Evolutionary conservation across 2,329 filamentous ascomycete genomes (phyloP), one percentile per base, ranked within the genome.

Genomic region (Monosporascus sp.): DNA sequence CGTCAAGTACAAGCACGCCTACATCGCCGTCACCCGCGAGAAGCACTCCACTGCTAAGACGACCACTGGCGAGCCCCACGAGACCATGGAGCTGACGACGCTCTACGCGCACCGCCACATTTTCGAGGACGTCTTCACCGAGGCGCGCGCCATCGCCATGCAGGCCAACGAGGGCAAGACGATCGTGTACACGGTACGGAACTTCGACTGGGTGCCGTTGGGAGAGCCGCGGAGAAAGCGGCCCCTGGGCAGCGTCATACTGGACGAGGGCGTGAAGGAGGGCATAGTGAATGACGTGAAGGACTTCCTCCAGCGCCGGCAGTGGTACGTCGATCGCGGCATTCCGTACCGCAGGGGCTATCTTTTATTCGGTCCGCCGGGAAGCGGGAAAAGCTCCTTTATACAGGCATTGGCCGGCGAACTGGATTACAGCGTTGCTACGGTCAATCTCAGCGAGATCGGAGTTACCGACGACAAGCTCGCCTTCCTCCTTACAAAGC

Each of bases 361-460:
- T 66, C 78, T 97, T 7, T 79, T 97, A 0, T 91, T 94, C 64
- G 92, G 92, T 0, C 91, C 92, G 4, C 92, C 92, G 0, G 92
- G 92, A 0, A 96, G 88, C 43, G 95, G 91, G 37, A 97, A 96
- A 75, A 97, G 88, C 56, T 96, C 91, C 0, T 97, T 99, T 63
- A 97, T 99, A 58, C 91, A 97, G 70, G 92, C 94, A 0, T 75
- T 99, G 43, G 94, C 94, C 1, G 93, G 91, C n/a, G 86, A 94
- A 65, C 73, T 97, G 53, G 90, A 96, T 68, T 96, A 93, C 69
- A 89, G 89, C 63, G 94, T 97, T 61, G 91, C 92, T 50, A 92
- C 96, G 73, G 78, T 97, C 60, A 96, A 96, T 63, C 80, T 97
- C 31, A 94, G 89, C 70, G 90, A 96, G 73, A 81, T 90, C 52